phyloP scores from a whole-genome alignment of 2,329 filamentous ascomycete species.

The Geosmithia flava region DNA sequence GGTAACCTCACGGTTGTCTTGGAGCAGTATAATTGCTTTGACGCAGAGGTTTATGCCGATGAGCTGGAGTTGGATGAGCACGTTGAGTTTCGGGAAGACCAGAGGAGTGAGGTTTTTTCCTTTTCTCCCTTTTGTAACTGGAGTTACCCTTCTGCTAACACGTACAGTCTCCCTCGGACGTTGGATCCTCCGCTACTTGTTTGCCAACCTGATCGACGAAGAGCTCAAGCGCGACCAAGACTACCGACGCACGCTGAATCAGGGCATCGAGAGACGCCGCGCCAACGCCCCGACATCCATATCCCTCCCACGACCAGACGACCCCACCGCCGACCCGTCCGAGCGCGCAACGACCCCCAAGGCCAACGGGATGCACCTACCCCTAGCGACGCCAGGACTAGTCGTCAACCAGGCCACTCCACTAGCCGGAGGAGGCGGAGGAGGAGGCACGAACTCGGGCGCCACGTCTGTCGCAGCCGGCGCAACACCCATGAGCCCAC shows the following conservation, averaged over 20 bases:
- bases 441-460: not conserved
- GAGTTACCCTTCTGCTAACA: conserved; percentile 6
- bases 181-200: conserved; percentile 90
- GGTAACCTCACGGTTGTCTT: conserved; percentile 83
- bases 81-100: conserved; percentile 81
- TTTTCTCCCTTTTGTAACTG: not conserved
- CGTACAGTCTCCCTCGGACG: conserved; percentile 82
- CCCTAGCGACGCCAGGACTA: conserved; percentile 61
- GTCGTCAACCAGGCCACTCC: conserved; percentile 70
- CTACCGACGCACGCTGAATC: conserved; percentile 58
- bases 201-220: conserved; percentile 79
- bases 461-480: not conserved
- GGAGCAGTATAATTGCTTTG: conserved; percentile 92
- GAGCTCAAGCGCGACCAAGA: conserved; percentile 72
- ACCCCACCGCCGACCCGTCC: conserved; percentile 4
- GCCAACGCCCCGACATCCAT: conserved; percentile 50
- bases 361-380: conserved; percentile 49
- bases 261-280: conserved; percentile 45
- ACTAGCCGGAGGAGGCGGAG: conserved; percentile 13
- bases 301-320: conserved; percentile 21
- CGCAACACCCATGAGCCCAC: conserved; percentile 26
- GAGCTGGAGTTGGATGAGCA: conserved; percentile 63
- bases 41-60: conserved; percentile 94
- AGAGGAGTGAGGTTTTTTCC: conserved; percentile 51
- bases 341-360: conserved; percentile 47